These are phyloP conservation scores for Graphilbum fragrans DNA, from an alignment of 2,329 filamentous ascomycete genomes.

Conservation along the genomic window DNA sequence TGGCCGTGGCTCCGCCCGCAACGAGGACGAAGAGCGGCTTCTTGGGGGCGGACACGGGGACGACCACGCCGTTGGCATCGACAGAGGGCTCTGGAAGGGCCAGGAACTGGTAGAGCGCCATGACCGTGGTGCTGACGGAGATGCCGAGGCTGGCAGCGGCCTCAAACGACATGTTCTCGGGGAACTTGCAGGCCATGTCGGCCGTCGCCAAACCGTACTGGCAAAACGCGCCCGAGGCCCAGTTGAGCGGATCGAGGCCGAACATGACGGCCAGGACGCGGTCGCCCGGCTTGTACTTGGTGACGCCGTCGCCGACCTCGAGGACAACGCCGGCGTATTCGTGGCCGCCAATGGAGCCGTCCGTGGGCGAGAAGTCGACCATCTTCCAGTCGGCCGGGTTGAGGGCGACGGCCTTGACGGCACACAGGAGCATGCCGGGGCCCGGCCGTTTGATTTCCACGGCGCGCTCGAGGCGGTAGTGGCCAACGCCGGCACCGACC, in stretches of 20 bases:
- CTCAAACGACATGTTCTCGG: not conserved
- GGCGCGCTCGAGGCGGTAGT: not conserved
- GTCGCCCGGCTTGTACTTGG: slow-evolving; percentile 6
- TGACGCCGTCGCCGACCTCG: slow-evolving; percentile 10
- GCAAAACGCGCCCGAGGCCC: slow-evolving; percentile 13
- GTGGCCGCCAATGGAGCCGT: slow-evolving; percentile 14
- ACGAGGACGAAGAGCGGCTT: slow-evolving; percentile 18
- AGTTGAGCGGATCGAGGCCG: slow-evolving; percentile 3
- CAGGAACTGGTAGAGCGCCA: slow-evolving; percentile 1
- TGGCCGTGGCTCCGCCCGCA: slow-evolving; percentile 23
- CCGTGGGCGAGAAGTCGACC: slow-evolving; percentile 11
- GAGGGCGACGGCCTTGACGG: slow-evolving; percentile 14
- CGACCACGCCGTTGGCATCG: not conserved
- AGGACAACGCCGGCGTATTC: slow-evolving; percentile 18
- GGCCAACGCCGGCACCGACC: not conserved
- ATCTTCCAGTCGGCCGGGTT: slow-evolving; percentile 21
- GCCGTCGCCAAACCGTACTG: slow-evolving; percentile 10
- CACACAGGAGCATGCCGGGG: not conserved
- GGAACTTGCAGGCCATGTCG: not conserved
- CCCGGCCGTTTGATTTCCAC: not conserved
- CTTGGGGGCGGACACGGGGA: not conserved
- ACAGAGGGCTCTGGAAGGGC: slow-evolving; percentile 3
- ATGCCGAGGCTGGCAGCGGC: not conserved
- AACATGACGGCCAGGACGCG: slow-evolving; percentile 10
- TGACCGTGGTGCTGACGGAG: slow-evolving; percentile 3